Conservation (phyloP, 106 monocot genomes). For the Dioscorea alata region DNA sequence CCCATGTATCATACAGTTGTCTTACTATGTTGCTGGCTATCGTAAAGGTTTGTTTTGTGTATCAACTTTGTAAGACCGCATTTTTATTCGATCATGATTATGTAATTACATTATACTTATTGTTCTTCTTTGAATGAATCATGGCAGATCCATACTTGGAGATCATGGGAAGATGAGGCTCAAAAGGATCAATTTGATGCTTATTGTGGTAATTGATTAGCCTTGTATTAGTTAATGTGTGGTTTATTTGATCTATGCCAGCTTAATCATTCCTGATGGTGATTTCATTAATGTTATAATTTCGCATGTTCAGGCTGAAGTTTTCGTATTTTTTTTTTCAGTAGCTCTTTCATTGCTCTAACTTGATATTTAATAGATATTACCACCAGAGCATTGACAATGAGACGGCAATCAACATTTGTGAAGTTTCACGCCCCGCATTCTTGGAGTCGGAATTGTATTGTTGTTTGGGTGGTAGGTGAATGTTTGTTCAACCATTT, state of each 20-base stretch:
- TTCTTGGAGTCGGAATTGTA: conserved; percentile 48
- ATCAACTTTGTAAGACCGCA: too few relatives aligned
- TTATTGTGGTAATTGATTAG: conserved; percentile 39
- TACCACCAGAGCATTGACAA: conserved; percentile 65
- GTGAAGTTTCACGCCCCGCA: conserved; percentile 48
- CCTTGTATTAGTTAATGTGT: background rate
- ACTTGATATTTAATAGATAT: conserved; percentile 46
- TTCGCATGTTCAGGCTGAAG: background rate
- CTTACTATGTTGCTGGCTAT: conserved; percentile 89
- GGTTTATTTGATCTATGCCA: background rate
- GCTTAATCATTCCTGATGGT: too few relatives aligned
- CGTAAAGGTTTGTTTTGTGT: conserved; percentile 50
- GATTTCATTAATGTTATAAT: too few relatives aligned
- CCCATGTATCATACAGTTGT: conserved; percentile 93
- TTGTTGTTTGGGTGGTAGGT: conserved; percentile 84
- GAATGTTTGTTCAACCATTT: background rate
- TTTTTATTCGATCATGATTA: too few relatives aligned
- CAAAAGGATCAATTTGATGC: conserved; percentile 54
- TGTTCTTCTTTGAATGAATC: background rate
- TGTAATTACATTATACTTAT: too few relatives aligned
- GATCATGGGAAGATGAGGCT: conserved; percentile 96
- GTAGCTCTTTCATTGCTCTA: conserved; percentile 3
- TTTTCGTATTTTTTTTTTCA: background rate
- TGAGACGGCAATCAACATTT: conserved; percentile 85
- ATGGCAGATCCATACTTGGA: conserved; percentile 92